Conservation (phyloP, 2,329 filamentous ascomycete genomes). For the Cladobotryum protrusum region DNA sequence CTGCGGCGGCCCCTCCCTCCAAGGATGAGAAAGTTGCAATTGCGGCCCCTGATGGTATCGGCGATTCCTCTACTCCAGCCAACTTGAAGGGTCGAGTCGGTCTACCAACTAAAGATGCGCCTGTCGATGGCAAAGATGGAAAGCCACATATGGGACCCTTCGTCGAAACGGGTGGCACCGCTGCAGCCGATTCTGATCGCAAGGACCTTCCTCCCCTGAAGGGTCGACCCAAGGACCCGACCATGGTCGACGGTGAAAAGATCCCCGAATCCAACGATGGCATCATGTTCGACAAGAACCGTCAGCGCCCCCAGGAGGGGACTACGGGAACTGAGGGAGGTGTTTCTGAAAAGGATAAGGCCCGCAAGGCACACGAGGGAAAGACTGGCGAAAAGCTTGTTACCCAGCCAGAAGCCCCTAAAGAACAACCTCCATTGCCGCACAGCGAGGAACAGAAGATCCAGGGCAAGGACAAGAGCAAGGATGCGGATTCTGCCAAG, state of each 20-base stretch:
- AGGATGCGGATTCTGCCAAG: conserved; percentile 18
- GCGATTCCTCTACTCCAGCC: conserved; percentile 20
- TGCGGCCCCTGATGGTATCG: conserved; percentile 17
- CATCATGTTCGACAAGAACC: conserved; percentile 86
- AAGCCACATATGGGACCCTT: conserved; percentile 86
- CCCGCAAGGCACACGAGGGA: conserved; percentile 60
- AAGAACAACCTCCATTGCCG: conserved; percentile 75
- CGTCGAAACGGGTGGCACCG: conserved; percentile 48
- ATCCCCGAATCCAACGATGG: conserved; percentile 65
- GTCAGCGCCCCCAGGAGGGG: conserved; percentile 70
- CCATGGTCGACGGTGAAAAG: conserved; percentile 52
- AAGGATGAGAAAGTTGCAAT: conserved; percentile 17
- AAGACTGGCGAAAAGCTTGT: conserved; percentile 58
- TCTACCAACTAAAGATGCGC: conserved; percentile 63
- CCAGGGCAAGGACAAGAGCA: conserved; percentile 31
- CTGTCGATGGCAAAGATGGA: conserved; percentile 87
- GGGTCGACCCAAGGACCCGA: conserved; percentile 46
- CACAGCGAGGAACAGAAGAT: conserved; percentile 74
- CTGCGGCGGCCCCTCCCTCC: conserved; percentile 18
- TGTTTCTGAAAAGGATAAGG: conserved; percentile 80
- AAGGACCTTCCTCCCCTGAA: conserved; percentile 39
- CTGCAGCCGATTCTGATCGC: conserved; percentile 26
- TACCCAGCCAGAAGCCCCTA: conserved; percentile 76
- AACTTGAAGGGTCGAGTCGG: conserved; percentile 29
- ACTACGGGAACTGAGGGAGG: conserved; percentile 86